Percentiles rank a stretch among this genome's conserved stretches.
These are phyloP conservation scores for Pharnaceum exiguum DNA, from an alignment of 148 eudicot species.

Conservation along the genomic window DNA sequence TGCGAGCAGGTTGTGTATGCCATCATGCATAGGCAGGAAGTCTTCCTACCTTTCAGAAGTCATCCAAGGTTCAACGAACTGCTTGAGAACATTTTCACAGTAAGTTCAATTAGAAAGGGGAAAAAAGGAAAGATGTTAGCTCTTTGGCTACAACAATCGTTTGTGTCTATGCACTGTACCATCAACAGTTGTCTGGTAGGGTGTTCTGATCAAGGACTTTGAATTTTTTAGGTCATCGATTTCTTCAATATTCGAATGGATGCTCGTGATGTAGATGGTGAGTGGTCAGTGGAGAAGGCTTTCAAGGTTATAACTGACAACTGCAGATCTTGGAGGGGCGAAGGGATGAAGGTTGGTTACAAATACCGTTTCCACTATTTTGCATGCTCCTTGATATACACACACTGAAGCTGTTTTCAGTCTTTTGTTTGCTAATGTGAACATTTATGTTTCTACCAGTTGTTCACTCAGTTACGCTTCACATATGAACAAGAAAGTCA, in stretches of 20 bases:
- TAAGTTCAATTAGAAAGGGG: constrained; percentile 33
- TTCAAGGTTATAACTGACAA: constrained; percentile 64
- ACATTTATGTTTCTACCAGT: constrained; percentile 31
- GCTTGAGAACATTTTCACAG: constrained; percentile 86
- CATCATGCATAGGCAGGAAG: constrained; percentile 93
- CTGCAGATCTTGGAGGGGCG: constrained; percentile 93
- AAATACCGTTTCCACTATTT: not conserved
- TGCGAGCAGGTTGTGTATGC: constrained; percentile 84
- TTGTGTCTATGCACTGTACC: too few relatives aligned
- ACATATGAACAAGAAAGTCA: constrained; percentile 98
- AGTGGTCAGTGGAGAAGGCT: constrained; percentile 98
- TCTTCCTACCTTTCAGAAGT: constrained; percentile 80
- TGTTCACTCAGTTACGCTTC: constrained; percentile 79
- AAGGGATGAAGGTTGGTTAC: constrained; percentile 78
- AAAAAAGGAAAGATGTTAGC: not conserved
- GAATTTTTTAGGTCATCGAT: constrained; percentile 59
- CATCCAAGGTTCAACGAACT: constrained; percentile 90
- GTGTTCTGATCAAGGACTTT: too few relatives aligned
- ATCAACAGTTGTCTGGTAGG: too few relatives aligned
- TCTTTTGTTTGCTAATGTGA: not conserved
- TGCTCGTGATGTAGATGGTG: constrained; percentile 68
- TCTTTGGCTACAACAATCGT: not conserved
- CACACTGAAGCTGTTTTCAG: not conserved
- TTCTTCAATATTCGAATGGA: constrained; percentile 92
- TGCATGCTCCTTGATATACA: not conserved